Evolutionary conservation across 352 stramenopile species (phyloP), one percentile per base, ranked within the genome.

Genomic region (Plasmopara halstedii): DNA sequence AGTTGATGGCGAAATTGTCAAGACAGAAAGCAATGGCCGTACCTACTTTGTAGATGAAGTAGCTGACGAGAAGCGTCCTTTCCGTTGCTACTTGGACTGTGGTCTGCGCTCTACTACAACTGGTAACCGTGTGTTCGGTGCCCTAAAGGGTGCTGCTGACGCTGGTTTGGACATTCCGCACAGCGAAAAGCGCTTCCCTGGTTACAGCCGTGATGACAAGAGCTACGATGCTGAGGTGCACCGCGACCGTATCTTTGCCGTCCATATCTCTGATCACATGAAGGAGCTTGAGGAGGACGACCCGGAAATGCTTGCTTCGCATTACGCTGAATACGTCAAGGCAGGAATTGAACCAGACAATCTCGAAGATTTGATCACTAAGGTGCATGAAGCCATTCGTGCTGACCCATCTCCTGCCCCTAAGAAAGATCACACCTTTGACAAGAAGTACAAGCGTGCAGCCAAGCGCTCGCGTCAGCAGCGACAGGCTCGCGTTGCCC

Each of bases 21-120:
- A 90, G 57, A 98, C 89, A 21, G 87, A 97, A 57, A 68, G 67
- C 37, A 96, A 97, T 64, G 94, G 95, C 51, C 96, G 96, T 65
- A 98, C 88, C 18, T 99, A 98, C 89, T 99, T 96, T 68, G 97
- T 99, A n/a, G 89, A 98, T 23, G 94, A 99, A 67, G 88, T 99
- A 26, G 96, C 98, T 18, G 95, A 99, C 66, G 82, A 93, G 66
- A 98, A 98, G 86, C 83, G 90, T 20, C 97, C 97, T 21, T 99
- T 99, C 90, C 94, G 94, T 42, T 91, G 79, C 58, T 93, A 98
- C 62, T 68, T 99, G 41, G 97, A 99, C 80, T 95, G 98, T 40
- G 97, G 97, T 72, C 93, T 98, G 46, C 90, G 88, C 57, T 86
- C 94, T 39, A 99, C 97, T 41, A 98, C 95, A 46, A 99, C 95